Evolutionary conservation across 495 filamentous ascomycete genomes (phyloP).

Genomic region (Penicillium waksmanii): DNA sequence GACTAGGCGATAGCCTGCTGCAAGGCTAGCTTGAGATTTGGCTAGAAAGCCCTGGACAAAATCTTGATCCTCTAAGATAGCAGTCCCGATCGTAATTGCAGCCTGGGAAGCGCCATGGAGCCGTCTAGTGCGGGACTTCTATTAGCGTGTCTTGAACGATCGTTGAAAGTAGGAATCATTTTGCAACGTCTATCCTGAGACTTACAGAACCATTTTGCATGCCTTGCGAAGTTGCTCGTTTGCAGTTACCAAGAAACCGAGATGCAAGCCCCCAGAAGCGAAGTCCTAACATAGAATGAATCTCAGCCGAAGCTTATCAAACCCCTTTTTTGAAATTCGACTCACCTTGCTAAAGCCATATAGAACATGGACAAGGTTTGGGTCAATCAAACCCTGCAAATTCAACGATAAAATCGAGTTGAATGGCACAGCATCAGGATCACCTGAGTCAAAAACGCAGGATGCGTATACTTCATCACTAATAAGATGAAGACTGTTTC

Average conservation of each 20-base stretch:
- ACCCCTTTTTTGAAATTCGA: not conserved
- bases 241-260: constrained; percentile 56
- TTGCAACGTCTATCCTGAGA: not conserved
- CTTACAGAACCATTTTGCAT: constrained; percentile 35
- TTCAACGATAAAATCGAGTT: constrained; percentile 55
- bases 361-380: constrained; percentile 56
- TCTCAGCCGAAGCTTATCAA: not conserved
- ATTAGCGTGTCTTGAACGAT: not conserved
- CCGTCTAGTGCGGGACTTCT: constrained; percentile 20
- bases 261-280: constrained; percentile 54
- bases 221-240: constrained; percentile 33
- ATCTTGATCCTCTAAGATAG: constrained; percentile 40
- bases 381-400: constrained; percentile 47
- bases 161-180: not conserved
- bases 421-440: constrained; percentile 48
- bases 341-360: constrained; percentile 60
- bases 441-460: constrained; percentile 48
- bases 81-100: constrained; percentile 39
- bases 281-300: constrained; percentile 47
- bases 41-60: constrained; percentile 36
- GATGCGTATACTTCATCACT: constrained; percentile 66
- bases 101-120: constrained; percentile 40
- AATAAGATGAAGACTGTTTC: constrained; percentile 59
- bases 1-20: constrained; percentile 27
- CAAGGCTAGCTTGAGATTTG: constrained; percentile 30